These are phyloP conservation scores for Albizia julibrissin DNA, from an alignment of 306 rosid species.

Conservation along the genomic window DNA sequence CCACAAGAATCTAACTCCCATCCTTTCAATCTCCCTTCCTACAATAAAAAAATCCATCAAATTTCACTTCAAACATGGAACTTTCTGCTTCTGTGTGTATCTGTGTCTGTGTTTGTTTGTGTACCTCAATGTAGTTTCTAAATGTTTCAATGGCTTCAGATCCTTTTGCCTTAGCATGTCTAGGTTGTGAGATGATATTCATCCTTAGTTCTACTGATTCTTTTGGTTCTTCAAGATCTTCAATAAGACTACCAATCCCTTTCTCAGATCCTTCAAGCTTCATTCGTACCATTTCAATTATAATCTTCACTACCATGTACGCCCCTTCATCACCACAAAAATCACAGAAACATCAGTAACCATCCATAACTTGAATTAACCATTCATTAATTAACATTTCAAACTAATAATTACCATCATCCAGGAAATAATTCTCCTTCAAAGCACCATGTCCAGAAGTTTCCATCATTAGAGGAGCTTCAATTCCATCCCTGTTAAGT, in stretches of 20 bases:
- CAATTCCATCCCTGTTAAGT: slow-evolving; percentile 68
- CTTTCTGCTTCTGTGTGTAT: neutral
- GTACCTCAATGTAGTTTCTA: slow-evolving; percentile 69
- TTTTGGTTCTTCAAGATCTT: slow-evolving; percentile 76
- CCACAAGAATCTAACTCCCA: slow-evolving; percentile 93
- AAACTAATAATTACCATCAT: slow-evolving; percentile 60
- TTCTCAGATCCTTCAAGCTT: slow-evolving; percentile 76
- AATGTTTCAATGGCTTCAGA: slow-evolving; percentile 64
- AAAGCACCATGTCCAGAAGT: slow-evolving; percentile 95
- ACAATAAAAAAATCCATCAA: neutral
- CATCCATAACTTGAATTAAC: neutral
- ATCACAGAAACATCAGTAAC: neutral
- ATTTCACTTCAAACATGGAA: neutral
- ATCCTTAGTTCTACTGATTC: slow-evolving; percentile 76
- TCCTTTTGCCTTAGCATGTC: slow-evolving; percentile 73
- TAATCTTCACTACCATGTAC: slow-evolving; percentile 85
- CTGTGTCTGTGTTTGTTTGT: neutral
- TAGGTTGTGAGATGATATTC: slow-evolving; percentile 65
- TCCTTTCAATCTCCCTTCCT: slow-evolving; percentile 77
- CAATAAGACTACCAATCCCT: slow-evolving; percentile 79
- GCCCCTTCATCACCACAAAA: slow-evolving; percentile 50
- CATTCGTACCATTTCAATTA: slow-evolving; percentile 88
- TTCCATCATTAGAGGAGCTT: slow-evolving; percentile 89
- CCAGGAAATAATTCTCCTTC: slow-evolving; percentile 86
- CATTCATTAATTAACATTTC: neutral